phyloP scores from a whole-genome alignment of 768 basidiomycete genomes.

The Termitomyces sp. region DNA sequence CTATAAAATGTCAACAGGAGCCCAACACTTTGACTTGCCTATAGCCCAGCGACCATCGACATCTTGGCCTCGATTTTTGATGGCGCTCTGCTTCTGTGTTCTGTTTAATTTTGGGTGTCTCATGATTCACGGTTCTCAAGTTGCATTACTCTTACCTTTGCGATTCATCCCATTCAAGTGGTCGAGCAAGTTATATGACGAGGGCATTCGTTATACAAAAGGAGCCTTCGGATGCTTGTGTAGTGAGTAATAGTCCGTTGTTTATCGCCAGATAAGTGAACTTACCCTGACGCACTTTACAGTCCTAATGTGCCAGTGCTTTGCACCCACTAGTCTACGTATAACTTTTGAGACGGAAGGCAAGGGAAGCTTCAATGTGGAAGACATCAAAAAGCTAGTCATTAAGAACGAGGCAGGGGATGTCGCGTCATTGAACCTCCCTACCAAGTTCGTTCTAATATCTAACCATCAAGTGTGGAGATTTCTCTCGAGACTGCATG shows the following conservation, averaged over 20 bases:
- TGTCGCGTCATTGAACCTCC: conserved; percentile 62
- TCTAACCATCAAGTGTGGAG: conserved; percentile 85
- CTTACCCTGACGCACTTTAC: neutral
- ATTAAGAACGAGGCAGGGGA: conserved; percentile 54
- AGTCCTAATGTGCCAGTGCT: conserved; percentile 83
- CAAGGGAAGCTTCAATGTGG: conserved; percentile 55
- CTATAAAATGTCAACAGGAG: conserved; percentile 20
- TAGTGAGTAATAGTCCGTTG: conserved; percentile 42
- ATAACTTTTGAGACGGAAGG: conserved; percentile 75
- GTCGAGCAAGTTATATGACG: conserved; percentile 56
- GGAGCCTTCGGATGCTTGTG: conserved; percentile 75
- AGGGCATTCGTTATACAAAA: conserved; percentile 78
- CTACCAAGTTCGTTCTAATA: conserved; percentile 78
- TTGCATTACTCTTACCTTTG: conserved; percentile 67
- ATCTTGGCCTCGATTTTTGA: conserved; percentile 49
- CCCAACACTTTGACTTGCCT: conserved; percentile 40
- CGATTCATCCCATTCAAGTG: conserved; percentile 58
- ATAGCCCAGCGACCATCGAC: conserved; percentile 51
- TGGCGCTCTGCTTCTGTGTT: conserved; percentile 49
- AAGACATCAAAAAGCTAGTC: conserved; percentile 57
- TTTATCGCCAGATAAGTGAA: neutral
- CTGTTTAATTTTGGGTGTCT: conserved; percentile 64
- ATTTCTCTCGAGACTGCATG: neutral
- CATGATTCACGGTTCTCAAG: conserved; percentile 70
- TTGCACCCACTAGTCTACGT: conserved; percentile 70